A percentile compares a stretch with the other conserved stretches of the same genome.
Evolutionary conservation across 2,329 filamentous ascomycete genomes (phyloP).

Genomic region (Lasiodiplodia sp.): DNA sequence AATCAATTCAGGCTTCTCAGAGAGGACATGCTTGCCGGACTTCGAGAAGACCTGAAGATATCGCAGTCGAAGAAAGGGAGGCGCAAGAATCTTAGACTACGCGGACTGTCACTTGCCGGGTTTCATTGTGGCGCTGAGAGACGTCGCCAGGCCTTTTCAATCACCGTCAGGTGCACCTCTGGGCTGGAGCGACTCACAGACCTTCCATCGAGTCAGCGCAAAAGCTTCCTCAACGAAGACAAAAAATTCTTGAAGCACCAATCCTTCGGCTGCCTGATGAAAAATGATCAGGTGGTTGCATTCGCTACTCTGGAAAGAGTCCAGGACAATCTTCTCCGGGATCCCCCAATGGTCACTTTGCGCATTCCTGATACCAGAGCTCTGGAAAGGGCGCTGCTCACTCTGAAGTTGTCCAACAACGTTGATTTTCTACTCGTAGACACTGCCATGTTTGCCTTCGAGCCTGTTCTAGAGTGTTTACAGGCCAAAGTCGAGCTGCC

Average conservation of each 20-base stretch:
- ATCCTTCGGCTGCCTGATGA: constrained; percentile 68
- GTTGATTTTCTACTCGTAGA: constrained; percentile 53
- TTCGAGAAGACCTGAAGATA: constrained; percentile 67
- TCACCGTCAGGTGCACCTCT: constrained; percentile 52
- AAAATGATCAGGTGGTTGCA: constrained; percentile 59
- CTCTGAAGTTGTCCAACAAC: constrained; percentile 44
- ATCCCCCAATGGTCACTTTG: constrained; percentile 59
- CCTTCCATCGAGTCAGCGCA: constrained; percentile 43
- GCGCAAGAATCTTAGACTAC: constrained; percentile 49
- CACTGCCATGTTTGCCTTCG: constrained; percentile 72
- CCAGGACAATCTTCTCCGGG: constrained; percentile 49
- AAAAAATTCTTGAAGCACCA: constrained; percentile 65
- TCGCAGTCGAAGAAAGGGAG: constrained; percentile 55
- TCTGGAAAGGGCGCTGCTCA: constrained; percentile 57
- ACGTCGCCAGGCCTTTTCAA: constrained; percentile 28
- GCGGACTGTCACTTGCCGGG: constrained; percentile 47
- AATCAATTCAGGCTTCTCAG: constrained; percentile 75
- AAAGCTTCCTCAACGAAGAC: constrained; percentile 53
- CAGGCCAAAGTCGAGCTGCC: constrained; percentile 64
- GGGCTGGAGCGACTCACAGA: constrained; percentile 57
- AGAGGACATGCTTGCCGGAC: constrained; percentile 73
- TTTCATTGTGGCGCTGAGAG: constrained; percentile 48
- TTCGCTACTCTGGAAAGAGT: constrained; percentile 68
- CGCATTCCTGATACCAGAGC: constrained; percentile 58
- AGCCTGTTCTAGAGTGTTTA: constrained; percentile 69